Evolutionary conservation across 257 asterid species (phyloP).

Genomic region (Capsicum pubescens): DNA sequence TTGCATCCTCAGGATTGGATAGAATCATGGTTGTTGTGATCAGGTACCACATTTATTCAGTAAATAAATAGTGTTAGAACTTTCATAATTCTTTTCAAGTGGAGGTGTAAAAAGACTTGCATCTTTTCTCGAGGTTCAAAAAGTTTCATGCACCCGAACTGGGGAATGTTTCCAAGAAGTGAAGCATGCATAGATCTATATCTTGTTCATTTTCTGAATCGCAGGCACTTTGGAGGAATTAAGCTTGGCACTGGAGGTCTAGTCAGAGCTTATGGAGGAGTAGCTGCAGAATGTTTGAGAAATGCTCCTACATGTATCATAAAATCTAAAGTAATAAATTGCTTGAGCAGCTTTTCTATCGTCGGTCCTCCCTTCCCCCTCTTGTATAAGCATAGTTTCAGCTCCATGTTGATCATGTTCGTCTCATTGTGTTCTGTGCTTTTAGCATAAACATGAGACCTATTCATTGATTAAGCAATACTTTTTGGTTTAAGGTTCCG

Average conservation of each 20-base stretch:
- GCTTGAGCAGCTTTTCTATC: background rate
- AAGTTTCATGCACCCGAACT: background rate
- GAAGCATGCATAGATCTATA: background rate
- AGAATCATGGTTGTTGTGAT: slow-evolving; percentile 91
- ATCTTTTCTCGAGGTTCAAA: slow-evolving; percentile 3
- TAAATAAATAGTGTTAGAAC: background rate
- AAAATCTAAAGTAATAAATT: slow-evolving; percentile 73
- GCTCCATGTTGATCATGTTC: background rate
- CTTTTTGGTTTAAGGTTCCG: slow-evolving; percentile 56
- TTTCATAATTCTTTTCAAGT: background rate
- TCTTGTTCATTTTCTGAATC: slow-evolving; percentile 18
- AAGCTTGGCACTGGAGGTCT: slow-evolving; percentile 99
- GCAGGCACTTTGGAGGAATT: slow-evolving; percentile 91
- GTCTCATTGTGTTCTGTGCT: background rate
- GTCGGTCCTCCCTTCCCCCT: background rate
- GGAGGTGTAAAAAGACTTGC: background rate
- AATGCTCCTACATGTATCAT: slow-evolving; percentile 77
- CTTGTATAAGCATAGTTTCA: background rate
- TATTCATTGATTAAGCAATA: background rate
- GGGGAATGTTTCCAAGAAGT: background rate
- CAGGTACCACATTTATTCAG: slow-evolving; percentile 47
- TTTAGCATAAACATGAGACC: background rate
- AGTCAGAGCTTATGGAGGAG: slow-evolving; percentile 97
- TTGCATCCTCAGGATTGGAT: slow-evolving; percentile 82
- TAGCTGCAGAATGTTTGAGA: slow-evolving; percentile 82